phyloP scores from a whole-genome alignment of 139 green algal genomes.

The Yamagishiella unicocca region DNA sequence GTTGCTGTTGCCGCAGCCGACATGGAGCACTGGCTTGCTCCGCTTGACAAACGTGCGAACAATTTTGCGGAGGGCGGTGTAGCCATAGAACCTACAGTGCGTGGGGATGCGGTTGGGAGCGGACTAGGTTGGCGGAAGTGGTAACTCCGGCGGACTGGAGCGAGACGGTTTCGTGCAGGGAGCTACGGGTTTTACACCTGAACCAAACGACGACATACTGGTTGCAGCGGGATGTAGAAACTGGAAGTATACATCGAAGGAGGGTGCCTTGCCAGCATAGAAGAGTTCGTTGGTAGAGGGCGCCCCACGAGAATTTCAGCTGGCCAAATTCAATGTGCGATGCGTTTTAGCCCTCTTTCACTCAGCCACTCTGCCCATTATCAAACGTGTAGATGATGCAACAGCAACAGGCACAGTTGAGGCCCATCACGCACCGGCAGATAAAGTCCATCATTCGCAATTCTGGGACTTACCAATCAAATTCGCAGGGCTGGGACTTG shows the following conservation, averaged over 20 bases:
- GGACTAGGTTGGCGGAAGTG: neutral
- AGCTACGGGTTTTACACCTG: neutral
- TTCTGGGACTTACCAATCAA: slow-evolving; percentile 45
- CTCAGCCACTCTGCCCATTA: neutral
- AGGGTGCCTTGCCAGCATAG: neutral
- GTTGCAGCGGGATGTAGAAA: neutral
- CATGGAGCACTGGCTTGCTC: slow-evolving; percentile 46
- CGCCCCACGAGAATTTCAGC: neutral
- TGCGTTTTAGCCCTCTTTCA: neutral
- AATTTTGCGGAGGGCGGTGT: slow-evolving; percentile 49
- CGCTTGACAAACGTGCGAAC: slow-evolving; percentile 47
- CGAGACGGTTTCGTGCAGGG: neutral
- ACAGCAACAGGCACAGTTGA: neutral
- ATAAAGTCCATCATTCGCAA: neutral
- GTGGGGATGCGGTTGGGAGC: too few relatives aligned
- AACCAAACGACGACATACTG: neutral
- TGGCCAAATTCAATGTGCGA: neutral
- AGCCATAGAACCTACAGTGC: slow-evolving; percentile 45
- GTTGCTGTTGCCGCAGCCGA: slow-evolving; percentile 63
- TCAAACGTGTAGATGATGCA: neutral
- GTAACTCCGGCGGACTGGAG: neutral
- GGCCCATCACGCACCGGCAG: neutral
- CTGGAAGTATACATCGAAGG: neutral
- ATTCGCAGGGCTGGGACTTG: slow-evolving; percentile 21
- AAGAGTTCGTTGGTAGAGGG: neutral